Base-by-base conservation (phyloP, 129 eudicot genomes). In the Deinandra increscens region DNA sequence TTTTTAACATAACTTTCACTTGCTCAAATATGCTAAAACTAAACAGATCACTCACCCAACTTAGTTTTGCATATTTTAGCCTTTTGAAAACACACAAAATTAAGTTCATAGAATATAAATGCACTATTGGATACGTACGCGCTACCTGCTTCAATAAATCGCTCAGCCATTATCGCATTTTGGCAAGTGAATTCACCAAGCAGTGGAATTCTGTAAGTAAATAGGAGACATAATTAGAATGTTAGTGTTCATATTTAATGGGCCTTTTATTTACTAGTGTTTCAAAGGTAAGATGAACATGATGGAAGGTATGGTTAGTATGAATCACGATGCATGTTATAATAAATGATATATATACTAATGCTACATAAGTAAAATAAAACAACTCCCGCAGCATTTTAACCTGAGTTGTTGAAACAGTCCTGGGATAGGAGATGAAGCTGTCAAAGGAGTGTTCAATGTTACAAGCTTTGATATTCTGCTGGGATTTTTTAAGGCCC, bases 141-240 rank as follows among this genome's bases (percentile, higher is more conserved):
- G 99, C 99, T 93, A 89, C 99, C 99, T 93, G 97, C 99, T 89
- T 93, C 97, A 79, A 93, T 93, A 77, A 93, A 93, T 26, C 99
- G 92, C 76, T 93, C 99, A 49, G 99, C 99, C 86, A 83, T 85
- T 67, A 93, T 74, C 56, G 99, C 99, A 93, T 93, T 93, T 75
- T 93, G 99, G 81, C 99, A 83, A 43, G 97, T 93, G 74, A 93
- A 93, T 82, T 93, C 99, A 75, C 99, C 99, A 53, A 86, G 64
- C 44, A 93, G 81, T 10, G 99, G 99, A 62, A 93, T 83, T 79
- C 99, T 92, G 85, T 58, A 48, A 49, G 67, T 18, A 69, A 38
- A 64, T 44, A 59, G 43, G 64, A 60, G 11, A 62, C 6, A 60
- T 34, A n/a, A 60, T 36, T 60, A 60, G 44, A 58, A 12, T 10